phyloP scores from a whole-genome alignment of 192 early-diverging fungal genomes.

The Mortierella hygrophila region DNA sequence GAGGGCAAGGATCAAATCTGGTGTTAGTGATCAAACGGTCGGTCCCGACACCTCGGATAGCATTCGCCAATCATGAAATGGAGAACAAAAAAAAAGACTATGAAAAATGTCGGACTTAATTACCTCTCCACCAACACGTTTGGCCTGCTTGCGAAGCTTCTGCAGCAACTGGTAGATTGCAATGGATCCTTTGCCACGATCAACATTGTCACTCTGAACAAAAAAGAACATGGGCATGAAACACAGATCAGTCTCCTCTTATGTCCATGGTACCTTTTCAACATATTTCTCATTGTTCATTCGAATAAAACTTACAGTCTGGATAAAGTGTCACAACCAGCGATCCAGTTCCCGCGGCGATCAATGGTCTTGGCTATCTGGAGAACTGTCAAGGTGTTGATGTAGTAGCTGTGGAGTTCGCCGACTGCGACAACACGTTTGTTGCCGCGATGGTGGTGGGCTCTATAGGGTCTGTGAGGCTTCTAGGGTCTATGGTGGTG shows the following conservation, averaged over 20 bases:
- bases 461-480: neutral
- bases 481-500: neutral
- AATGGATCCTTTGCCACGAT: slow-evolving; percentile 77
- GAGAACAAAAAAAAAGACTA: neutral
- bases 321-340: slow-evolving; percentile 67
- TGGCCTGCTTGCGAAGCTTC: slow-evolving; percentile 67
- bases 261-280: neutral
- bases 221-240: neutral
- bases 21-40: neutral
- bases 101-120: neutral
- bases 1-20: neutral
- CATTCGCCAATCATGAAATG: neutral
- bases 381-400: slow-evolving; percentile 63
- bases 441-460: slow-evolving; percentile 6
- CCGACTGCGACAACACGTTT: slow-evolving; percentile 74
- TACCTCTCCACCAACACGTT: slow-evolving; percentile 57
- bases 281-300: neutral
- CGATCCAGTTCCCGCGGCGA: slow-evolving; percentile 67
- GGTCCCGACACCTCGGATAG: neutral
- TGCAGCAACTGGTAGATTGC: slow-evolving; percentile 68
- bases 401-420: slow-evolving; percentile 78
- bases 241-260: neutral
- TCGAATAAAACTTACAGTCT: slow-evolving; percentile 60
- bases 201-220: slow-evolving; percentile 73
- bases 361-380: slow-evolving; percentile 71